phyloP scores from a whole-genome alignment of 2,329 filamentous ascomycete species.

The Fusarium lyarnte region DNA sequence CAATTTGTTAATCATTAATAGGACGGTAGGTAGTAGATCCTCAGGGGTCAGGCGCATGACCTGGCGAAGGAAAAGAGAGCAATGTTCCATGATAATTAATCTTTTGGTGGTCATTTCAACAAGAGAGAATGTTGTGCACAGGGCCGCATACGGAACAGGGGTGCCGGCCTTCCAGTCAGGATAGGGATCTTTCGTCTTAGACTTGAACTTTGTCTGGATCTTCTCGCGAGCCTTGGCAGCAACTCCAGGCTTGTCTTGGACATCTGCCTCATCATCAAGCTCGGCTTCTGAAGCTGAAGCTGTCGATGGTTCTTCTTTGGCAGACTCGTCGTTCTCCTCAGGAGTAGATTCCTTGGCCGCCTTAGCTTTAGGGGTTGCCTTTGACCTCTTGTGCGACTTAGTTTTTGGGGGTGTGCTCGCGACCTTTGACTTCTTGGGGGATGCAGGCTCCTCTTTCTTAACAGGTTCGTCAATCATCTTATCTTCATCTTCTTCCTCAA shows the following conservation, averaged over 20 bases:
- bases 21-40: conserved; percentile 86
- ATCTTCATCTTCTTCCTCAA: conserved; percentile 64
- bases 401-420: conserved; percentile 38
- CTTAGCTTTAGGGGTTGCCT: conserved; percentile 24
- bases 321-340: conserved; percentile 38
- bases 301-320: conserved; percentile 44
- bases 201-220: conserved; percentile 78
- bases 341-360: conserved; percentile 9
- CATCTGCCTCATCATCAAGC: conserved; percentile 58
- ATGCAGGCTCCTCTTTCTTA: conserved; percentile 23
- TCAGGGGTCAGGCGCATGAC: conserved; percentile 90
- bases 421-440: conserved; percentile 32
- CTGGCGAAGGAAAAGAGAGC: conserved; percentile 89
- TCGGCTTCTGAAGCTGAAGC: conserved; percentile 48
- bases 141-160: conserved; percentile 91
- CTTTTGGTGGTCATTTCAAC: conserved; percentile 96
- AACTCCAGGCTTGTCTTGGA: conserved; percentile 72
- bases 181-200: conserved; percentile 80
- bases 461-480: conserved; percentile 51
- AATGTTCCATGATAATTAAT: conserved; percentile 87
- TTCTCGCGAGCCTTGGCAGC: conserved; percentile 81
- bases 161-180: conserved; percentile 92
- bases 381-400: conserved; percentile 35
- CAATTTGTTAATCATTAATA: conserved; percentile 98
- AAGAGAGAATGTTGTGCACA: conserved; percentile 93